phyloP scores from a whole-genome alignment of 139 green algal genomes.

The Chloropicon primus region DNA sequence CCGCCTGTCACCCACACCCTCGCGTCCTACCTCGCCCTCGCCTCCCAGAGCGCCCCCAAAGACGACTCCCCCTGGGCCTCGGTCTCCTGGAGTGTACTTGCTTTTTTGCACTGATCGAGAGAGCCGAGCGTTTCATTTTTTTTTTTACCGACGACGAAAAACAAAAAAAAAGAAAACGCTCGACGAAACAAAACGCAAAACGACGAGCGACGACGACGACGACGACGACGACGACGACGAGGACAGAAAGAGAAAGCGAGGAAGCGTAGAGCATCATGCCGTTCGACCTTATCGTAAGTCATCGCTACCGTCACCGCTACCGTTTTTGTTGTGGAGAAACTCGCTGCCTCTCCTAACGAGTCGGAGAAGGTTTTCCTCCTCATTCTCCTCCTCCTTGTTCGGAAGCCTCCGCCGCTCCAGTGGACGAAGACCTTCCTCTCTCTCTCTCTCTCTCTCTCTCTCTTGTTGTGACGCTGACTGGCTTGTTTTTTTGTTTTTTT shows the following conservation, averaged over 20 bases:
- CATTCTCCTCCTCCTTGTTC: too few species aligned
- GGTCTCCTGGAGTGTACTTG: too few species aligned
- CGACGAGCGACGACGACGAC: background rate
- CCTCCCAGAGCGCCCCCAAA: too few species aligned
- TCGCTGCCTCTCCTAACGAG: too few species aligned
- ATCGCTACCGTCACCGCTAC: background rate
- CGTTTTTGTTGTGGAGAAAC: too few species aligned
- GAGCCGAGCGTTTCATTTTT: too few species aligned
- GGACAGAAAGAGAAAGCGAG: background rate
- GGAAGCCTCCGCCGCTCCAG: too few species aligned
- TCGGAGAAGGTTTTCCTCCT: too few species aligned
- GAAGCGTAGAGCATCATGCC: constrained; percentile 22
- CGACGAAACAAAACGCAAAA: background rate
- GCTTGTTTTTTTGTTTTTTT: background rate
- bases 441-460: background rate
- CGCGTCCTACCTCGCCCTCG: background rate
- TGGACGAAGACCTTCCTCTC: too few species aligned
- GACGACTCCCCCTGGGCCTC: too few species aligned
- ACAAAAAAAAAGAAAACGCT: background rate
- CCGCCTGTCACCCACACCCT: too few species aligned
- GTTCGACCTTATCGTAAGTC: constrained; percentile 39
- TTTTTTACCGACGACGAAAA: background rate
- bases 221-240: background rate
- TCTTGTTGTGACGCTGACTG: background rate
- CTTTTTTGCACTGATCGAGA: too few species aligned